Evolutionary conservation across 495 filamentous ascomycete species (phyloP).

Genomic region (Talaromyces borbonicus): DNA sequence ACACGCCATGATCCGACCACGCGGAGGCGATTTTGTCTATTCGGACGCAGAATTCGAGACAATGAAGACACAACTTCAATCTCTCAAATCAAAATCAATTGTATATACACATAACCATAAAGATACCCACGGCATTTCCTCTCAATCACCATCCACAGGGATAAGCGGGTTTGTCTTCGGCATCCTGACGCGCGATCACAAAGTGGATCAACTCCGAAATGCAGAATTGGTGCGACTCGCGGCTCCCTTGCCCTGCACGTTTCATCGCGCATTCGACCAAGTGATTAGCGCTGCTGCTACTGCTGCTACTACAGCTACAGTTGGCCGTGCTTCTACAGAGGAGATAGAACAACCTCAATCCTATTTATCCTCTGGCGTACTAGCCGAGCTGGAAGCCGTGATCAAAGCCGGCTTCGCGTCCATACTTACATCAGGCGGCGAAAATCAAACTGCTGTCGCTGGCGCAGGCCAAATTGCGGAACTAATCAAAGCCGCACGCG

Average conservation of each 20-base stretch:
- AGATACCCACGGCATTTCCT: too few species aligned
- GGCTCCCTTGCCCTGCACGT: slow-evolving; percentile 36
- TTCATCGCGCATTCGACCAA: slow-evolving; percentile 44
- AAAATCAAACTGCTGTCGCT: slow-evolving; percentile 9
- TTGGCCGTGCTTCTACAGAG: background rate
- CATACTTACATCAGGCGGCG: slow-evolving; percentile 40
- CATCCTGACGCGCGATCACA: slow-evolving; percentile 17
- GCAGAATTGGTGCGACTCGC: slow-evolving; percentile 30
- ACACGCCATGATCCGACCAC: slow-evolving; percentile 42
- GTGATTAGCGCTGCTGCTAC: slow-evolving; percentile 20
- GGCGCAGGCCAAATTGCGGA: slow-evolving; percentile 12
- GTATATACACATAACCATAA: too few species aligned
- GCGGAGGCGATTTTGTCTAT: slow-evolving; percentile 32
- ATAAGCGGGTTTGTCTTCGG: slow-evolving; percentile 47
- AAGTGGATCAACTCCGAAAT: slow-evolving; percentile 28
- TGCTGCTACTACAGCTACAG: background rate
- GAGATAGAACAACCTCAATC: background rate
- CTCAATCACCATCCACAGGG: too few species aligned
- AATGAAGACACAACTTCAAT: slow-evolving; percentile 30
- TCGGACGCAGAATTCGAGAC: slow-evolving; percentile 21
- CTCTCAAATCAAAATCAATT: slow-evolving; percentile 22
- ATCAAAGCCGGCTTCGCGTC: slow-evolving; percentile 32
- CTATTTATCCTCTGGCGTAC: too few species aligned
- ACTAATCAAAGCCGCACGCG: slow-evolving; percentile 5
- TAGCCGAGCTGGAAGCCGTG: slow-evolving; percentile 19